Conservation (phyloP, 306 rosid species). For the Fagus crenata region DNA sequence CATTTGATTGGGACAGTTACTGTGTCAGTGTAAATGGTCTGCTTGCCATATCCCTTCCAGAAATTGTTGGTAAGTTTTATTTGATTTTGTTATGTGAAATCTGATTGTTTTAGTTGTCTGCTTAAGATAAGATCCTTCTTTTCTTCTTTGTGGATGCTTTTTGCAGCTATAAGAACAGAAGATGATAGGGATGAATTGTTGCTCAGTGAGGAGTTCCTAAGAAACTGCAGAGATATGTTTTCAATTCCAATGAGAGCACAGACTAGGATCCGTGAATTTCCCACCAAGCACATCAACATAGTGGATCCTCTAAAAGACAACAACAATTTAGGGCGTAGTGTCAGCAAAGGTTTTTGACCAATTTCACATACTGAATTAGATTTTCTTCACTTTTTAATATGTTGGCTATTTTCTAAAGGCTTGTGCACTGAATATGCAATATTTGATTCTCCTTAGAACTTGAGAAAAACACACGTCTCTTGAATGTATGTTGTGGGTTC, state of each 20-base stretch:
- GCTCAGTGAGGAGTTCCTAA: slow-evolving; percentile 56
- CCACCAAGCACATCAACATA: slow-evolving; percentile 52
- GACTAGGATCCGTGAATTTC: slow-evolving; percentile 39
- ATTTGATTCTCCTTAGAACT: neutral
- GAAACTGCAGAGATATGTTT: slow-evolving; percentile 45
- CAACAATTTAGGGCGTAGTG: slow-evolving; percentile 73
- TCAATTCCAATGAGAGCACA: slow-evolving; percentile 33
- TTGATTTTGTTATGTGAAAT: slow-evolving; percentile 8
- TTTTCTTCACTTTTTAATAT: slow-evolving; percentile 11
- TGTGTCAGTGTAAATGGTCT: slow-evolving; percentile 61
- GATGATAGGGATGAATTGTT: slow-evolving; percentile 35
- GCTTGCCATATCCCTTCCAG: slow-evolving; percentile 45
- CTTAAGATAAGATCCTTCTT: slow-evolving; percentile 28
- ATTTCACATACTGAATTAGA: slow-evolving; percentile 21
- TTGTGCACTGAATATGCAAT: slow-evolving; percentile 2
- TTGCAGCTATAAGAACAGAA: slow-evolving; percentile 38
- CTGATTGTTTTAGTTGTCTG: slow-evolving; percentile 18
- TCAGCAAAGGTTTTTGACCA: slow-evolving; percentile 45
- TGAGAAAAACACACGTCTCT: neutral
- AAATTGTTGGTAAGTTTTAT: slow-evolving; percentile 45
- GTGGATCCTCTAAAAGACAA: slow-evolving; percentile 64
- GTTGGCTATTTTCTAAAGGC: slow-evolving; percentile 3
- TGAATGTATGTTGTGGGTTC: no score
- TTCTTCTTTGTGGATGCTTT: slow-evolving; percentile 9
- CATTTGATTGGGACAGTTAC: slow-evolving; percentile 58